These are phyloP conservation scores for Cercospora zeina DNA, from an alignment of 2,329 filamentous ascomycete genomes.

Conservation along the genomic window DNA sequence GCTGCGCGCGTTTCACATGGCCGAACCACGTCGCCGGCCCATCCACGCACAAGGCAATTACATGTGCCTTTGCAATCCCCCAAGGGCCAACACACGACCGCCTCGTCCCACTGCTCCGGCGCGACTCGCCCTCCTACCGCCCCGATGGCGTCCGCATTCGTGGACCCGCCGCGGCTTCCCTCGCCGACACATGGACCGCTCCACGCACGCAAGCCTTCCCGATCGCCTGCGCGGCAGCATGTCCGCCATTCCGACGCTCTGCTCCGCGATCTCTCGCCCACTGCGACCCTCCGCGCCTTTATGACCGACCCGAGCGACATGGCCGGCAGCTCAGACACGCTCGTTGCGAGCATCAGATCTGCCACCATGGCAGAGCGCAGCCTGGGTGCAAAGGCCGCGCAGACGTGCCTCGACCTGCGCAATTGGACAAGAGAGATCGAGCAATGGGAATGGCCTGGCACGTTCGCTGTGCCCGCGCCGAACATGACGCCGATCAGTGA, in stretches of 20 bases:
- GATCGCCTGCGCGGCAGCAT: slow-evolving; percentile 35
- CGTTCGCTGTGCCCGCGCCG: slow-evolving; percentile 46
- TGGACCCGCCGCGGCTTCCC: slow-evolving; percentile 35
- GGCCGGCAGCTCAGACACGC: slow-evolving; percentile 41
- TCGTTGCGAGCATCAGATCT: slow-evolving; percentile 58
- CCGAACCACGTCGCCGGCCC: slow-evolving; percentile 1
- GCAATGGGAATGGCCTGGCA: slow-evolving; percentile 60
- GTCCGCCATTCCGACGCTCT: slow-evolving; percentile 45
- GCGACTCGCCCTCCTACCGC: neutral
- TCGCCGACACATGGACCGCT: slow-evolving; percentile 25
- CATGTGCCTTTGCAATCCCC: neutral
- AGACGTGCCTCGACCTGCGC: slow-evolving; percentile 69
- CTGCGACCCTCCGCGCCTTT: slow-evolving; percentile 62
- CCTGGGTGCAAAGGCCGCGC: slow-evolving; percentile 68
- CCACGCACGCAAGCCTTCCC: slow-evolving; percentile 35
- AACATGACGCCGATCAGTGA: slow-evolving; percentile 17
- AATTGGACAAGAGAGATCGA: slow-evolving; percentile 74
- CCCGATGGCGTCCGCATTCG: slow-evolving; percentile 20
- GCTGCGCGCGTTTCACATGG: slow-evolving; percentile 6
- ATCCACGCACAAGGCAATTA: neutral
- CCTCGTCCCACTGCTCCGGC: neutral
- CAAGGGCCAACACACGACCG: neutral
- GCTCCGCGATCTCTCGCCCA: slow-evolving; percentile 61
- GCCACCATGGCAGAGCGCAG: slow-evolving; percentile 67
- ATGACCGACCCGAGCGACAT: slow-evolving; percentile 44